Evolutionary conservation across 164 flowering plant genomes (phyloP).

Genomic region (Stephania cephalantha): DNA sequence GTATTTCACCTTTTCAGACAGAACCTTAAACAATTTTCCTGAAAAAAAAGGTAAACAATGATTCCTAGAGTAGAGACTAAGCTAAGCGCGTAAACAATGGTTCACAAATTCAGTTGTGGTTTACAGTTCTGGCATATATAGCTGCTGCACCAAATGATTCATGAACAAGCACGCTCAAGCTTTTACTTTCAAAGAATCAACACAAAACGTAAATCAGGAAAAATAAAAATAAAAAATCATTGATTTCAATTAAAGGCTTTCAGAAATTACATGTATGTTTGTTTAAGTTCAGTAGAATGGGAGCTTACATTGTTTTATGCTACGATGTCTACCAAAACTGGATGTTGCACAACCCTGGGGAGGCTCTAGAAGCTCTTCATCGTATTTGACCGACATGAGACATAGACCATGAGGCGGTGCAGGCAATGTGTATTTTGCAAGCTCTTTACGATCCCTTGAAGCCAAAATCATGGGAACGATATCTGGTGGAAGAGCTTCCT

Average conservation of each 20-base stretch:
- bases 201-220: too few species aligned
- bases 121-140: too few species aligned
- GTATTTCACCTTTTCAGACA: too few species aligned
- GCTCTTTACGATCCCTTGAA: constrained; percentile 61
- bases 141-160: too few species aligned
- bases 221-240: too few species aligned
- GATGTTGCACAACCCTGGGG: constrained; percentile 42
- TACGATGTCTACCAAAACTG: constrained; percentile 68
- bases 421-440: constrained; percentile 57
- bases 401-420: constrained; percentile 83
- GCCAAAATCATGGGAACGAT: constrained; percentile 65
- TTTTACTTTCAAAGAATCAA: too few species aligned
- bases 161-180: too few species aligned
- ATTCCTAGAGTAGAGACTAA: too few species aligned
- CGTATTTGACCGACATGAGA: constrained; percentile 54
- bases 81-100: too few species aligned
- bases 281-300: constrained; percentile 36
- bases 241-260: not conserved
- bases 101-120: too few species aligned
- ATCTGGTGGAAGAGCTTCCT: constrained; percentile 75
- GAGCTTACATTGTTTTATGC: constrained; percentile 58
- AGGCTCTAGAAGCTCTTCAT: constrained; percentile 47
- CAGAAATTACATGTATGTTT: not conserved
- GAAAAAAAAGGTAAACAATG: too few species aligned
- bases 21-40: too few species aligned